These are phyloP conservation scores for Pleurotus ostreatus DNA, from an alignment of 768 basidiomycete genomes.

Conservation along the genomic window DNA sequence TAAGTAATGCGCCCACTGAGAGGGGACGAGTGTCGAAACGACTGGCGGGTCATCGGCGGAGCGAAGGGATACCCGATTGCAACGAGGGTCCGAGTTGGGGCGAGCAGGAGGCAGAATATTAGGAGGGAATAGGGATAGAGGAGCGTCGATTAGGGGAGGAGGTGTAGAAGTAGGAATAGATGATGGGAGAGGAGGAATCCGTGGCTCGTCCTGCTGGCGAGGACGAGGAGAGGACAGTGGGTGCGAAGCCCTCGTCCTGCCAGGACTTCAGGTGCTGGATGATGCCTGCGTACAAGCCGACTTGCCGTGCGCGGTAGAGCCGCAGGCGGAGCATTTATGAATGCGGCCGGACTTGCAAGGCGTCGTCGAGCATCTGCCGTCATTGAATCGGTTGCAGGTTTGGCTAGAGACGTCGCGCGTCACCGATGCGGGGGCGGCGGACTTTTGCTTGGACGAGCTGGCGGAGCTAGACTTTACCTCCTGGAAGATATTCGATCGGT, in stretches of 20 bases:
- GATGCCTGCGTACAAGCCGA: background rate
- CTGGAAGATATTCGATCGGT: no score
- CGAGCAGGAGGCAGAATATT: constrained; percentile 7
- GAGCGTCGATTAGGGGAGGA: constrained; percentile 7
- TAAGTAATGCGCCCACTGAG: constrained; percentile 18
- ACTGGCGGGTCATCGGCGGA: constrained; percentile 3
- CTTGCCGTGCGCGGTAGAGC: background rate
- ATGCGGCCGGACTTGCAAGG: background rate
- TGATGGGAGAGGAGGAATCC: background rate
- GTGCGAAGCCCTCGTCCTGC: background rate
- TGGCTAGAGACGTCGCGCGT: background rate
- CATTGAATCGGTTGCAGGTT: background rate
- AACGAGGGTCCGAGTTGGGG: constrained; percentile 14
- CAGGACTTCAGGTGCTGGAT: background rate
- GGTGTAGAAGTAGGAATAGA: background rate
- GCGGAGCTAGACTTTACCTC: no score
- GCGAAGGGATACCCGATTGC: constrained; percentile 9
- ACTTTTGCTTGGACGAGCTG: background rate
- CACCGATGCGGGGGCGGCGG: background rate
- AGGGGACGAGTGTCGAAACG: background rate
- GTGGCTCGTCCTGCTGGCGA: background rate
- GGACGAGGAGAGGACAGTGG: background rate
- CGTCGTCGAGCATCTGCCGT: background rate
- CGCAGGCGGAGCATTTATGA: background rate
- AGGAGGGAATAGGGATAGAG: constrained; percentile 12